These are phyloP conservation scores for Quercus alba DNA, from an alignment of 306 rosid genomes.

Conservation along the genomic window DNA sequence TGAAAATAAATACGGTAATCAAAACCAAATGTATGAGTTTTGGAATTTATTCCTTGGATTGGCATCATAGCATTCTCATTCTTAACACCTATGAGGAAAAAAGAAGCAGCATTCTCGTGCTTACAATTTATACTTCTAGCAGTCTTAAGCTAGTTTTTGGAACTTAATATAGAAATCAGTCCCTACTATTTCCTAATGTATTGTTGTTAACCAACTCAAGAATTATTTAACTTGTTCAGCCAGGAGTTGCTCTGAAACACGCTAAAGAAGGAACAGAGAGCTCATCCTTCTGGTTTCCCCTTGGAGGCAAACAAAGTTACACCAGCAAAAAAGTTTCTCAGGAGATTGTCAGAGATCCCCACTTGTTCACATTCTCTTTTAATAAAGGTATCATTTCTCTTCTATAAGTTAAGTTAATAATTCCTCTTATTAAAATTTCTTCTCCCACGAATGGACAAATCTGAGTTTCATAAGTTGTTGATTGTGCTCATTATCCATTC, in stretches of 20 bases:
- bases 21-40: background rate
- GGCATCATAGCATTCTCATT: background rate
- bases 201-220: conserved; percentile 17
- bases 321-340: conserved; percentile 59
- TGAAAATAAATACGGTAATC: background rate
- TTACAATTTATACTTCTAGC: background rate
- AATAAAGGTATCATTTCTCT: conserved; percentile 58
- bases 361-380: conserved; percentile 73
- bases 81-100: background rate
- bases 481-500: conserved; percentile 29
- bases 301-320: conserved; percentile 92
- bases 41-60: background rate
- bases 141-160: background rate
- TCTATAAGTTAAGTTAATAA: background rate
- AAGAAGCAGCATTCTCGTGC: background rate
- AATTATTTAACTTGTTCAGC: conserved; percentile 54
- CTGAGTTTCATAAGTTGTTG: conserved; percentile 17
- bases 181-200: conserved; percentile 7
- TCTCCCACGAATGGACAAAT: background rate
- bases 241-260: conserved; percentile 79
- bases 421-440: background rate
- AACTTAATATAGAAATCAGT: background rate
- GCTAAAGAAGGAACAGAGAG: conserved; percentile 99
- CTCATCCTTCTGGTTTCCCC: conserved; percentile 92
- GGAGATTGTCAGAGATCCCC: conserved; percentile 83